A percentile compares a stretch with the other conserved stretches of the same genome.
These are phyloP conservation scores for Drechslerella coelobrocha DNA, from an alignment of 2,329 filamentous ascomycete genomes.

Conservation along the genomic window DNA sequence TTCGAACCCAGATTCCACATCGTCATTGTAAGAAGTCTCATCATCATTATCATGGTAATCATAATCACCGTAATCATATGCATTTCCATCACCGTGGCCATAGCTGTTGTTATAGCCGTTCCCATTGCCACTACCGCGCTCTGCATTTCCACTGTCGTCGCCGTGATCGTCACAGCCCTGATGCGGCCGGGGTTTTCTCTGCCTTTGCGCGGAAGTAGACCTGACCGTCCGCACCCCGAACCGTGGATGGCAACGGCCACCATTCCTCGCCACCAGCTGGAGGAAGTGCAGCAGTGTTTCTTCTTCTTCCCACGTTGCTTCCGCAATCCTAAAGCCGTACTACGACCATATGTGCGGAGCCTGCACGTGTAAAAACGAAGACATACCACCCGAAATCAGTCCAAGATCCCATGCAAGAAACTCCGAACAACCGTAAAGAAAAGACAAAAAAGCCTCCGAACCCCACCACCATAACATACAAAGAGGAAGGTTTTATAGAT, in stretches of 20 bases:
- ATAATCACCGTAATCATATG: too few relatives aligned
- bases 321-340: conserved; percentile 15
- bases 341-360: conserved; percentile 12
- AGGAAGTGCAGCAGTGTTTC: background rate
- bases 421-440: background rate
- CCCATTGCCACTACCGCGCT: background rate
- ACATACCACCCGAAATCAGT: background rate
- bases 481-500: background rate
- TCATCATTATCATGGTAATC: too few relatives aligned
- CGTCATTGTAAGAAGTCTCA: too few relatives aligned
- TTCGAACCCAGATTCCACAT: too few relatives aligned
- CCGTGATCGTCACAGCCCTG: background rate
- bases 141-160: background rate
- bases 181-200: too few relatives aligned
- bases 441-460: background rate
- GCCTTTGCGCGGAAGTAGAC: too few relatives aligned
- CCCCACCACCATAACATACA: background rate
- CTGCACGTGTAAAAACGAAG: background rate
- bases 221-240: too few relatives aligned
- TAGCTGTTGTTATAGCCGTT: background rate
- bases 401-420: background rate
- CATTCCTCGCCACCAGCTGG: too few relatives aligned
- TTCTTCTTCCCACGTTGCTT: background rate
- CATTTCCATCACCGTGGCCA: background rate
- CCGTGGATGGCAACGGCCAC: too few relatives aligned